Conservation (phyloP, 306 rosid species). For the Begonia loranthoides region DNA sequence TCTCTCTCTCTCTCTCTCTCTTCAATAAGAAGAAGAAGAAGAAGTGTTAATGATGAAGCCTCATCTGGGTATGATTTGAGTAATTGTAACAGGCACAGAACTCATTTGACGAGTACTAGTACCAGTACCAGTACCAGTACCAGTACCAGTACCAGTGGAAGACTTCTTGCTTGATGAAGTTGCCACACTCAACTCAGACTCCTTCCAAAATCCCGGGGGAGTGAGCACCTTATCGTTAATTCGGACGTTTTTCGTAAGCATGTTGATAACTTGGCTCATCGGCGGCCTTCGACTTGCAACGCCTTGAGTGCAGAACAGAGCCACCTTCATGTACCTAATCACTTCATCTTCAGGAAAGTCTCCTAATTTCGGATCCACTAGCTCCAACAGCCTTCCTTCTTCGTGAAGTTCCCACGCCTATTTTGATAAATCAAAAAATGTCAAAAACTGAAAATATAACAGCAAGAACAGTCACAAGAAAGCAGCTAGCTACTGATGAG, state of each 20-base stretch:
- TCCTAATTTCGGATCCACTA: slow-evolving; percentile 48
- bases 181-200: too few species aligned
- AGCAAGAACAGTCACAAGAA: too few species aligned
- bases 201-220: slow-evolving; percentile 49
- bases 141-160: not conserved
- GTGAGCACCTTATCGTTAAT: slow-evolving; percentile 59
- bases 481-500: slow-evolving; percentile 1
- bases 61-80: not conserved
- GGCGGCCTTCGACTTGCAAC: slow-evolving; percentile 57
- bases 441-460: too few species aligned
- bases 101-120: not conserved
- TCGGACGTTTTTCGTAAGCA: slow-evolving; percentile 71
- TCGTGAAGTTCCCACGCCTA: slow-evolving; percentile 64
- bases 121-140: too few species aligned
- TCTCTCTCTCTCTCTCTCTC: too few species aligned
- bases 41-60: not conserved
- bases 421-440: not conserved
- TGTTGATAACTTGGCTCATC: slow-evolving; percentile 73
- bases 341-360: slow-evolving; percentile 41
- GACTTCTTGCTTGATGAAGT: too few species aligned
- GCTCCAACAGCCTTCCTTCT: slow-evolving; percentile 51
- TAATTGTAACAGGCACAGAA: not conserved
- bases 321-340: slow-evolving; percentile 46
- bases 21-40: too few species aligned
- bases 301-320: slow-evolving; percentile 78